Conservation (phyloP, 768 basidiomycete species). For the Boletus vinaceobasis region DNA sequence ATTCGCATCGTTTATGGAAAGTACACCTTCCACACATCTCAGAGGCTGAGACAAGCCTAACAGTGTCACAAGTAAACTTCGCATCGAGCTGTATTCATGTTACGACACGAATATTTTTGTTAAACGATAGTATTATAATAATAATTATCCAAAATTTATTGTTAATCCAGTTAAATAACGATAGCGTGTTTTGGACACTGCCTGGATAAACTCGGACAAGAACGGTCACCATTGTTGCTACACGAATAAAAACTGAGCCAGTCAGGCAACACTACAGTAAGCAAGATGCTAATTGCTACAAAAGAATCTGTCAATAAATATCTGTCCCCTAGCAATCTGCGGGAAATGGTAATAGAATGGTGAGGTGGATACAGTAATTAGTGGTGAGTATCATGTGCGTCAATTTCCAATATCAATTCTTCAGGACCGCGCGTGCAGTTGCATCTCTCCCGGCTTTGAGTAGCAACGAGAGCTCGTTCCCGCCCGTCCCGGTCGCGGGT, state of each 20-base stretch:
- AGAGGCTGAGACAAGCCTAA: too few species aligned
- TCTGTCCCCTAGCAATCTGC: background rate
- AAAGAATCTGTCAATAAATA: constrained; percentile 28
- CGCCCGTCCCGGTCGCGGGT: constrained; percentile 81
- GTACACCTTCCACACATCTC: too few species aligned
- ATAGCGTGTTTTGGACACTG: background rate
- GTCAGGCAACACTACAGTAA: constrained; percentile 17
- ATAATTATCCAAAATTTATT: too few species aligned
- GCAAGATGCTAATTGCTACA: constrained; percentile 27
- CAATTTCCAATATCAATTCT: constrained; percentile 13
- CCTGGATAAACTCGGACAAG: background rate
- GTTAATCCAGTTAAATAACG: too few species aligned
- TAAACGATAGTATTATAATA: too few species aligned
- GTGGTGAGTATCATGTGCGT: constrained; percentile 4
- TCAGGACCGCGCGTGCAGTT: constrained; percentile 62
- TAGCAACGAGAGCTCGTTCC: constrained; percentile 75
- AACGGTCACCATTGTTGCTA: constrained; percentile 13
- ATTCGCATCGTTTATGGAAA: background rate
- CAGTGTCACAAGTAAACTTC: too few species aligned
- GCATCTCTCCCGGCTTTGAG: constrained; percentile 91
- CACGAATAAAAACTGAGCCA: constrained; percentile 11
- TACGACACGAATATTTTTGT: too few species aligned
- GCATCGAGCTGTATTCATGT: too few species aligned
- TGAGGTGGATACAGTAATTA: constrained; percentile 3
- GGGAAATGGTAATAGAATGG: background rate